A percentile compares a stretch with the other conserved stretches of the same genome.
These are phyloP conservation scores for Apiospora saccharicola DNA, from an alignment of 2,329 filamentous ascomycete genomes.

Conservation along the genomic window DNA sequence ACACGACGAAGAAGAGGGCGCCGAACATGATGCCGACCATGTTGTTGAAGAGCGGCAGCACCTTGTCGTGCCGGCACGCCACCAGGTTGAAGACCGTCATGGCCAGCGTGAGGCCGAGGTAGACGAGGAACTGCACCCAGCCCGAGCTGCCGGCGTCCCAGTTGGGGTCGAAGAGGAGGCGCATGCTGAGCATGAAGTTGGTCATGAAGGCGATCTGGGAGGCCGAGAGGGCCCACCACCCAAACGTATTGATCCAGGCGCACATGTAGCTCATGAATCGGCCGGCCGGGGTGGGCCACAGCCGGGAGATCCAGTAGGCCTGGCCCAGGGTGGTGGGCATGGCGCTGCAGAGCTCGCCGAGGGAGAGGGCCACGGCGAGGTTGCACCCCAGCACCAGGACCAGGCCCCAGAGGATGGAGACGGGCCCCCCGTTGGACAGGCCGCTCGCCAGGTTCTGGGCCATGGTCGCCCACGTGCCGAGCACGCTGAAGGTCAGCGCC, in stretches of 20 bases:
- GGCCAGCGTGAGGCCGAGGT: conserved; percentile 55
- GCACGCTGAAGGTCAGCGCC: conserved; percentile 62
- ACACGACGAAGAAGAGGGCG: conserved; percentile 59
- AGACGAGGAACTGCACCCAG: conserved; percentile 64
- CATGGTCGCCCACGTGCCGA: conserved; percentile 66
- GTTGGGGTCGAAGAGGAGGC: conserved; percentile 57
- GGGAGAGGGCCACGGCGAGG: conserved; percentile 60
- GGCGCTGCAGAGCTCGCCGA: conserved; percentile 63
- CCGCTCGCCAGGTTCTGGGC: conserved; percentile 60
- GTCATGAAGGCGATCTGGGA: conserved; percentile 66
- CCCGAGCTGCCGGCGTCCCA: conserved; percentile 54
- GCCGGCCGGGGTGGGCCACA: conserved; percentile 49
- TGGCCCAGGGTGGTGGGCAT: conserved; percentile 69
- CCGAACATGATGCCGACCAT: conserved; percentile 62
- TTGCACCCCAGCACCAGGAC: conserved; percentile 60
- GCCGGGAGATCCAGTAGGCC: conserved; percentile 62
- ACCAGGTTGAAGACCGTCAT: conserved; percentile 60
- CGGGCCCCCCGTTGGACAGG: conserved; percentile 60
- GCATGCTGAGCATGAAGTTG: conserved; percentile 64
- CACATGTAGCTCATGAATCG: conserved; percentile 63
- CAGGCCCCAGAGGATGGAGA: conserved; percentile 63
- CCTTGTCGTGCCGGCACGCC: conserved; percentile 56
- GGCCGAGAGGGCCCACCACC: conserved; percentile 64
- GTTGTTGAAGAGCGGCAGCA: conserved; percentile 62
- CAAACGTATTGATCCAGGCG: conserved; percentile 67